Conservation (phyloP, 257 asterid genomes). For the Gentiana dahurica region DNA sequence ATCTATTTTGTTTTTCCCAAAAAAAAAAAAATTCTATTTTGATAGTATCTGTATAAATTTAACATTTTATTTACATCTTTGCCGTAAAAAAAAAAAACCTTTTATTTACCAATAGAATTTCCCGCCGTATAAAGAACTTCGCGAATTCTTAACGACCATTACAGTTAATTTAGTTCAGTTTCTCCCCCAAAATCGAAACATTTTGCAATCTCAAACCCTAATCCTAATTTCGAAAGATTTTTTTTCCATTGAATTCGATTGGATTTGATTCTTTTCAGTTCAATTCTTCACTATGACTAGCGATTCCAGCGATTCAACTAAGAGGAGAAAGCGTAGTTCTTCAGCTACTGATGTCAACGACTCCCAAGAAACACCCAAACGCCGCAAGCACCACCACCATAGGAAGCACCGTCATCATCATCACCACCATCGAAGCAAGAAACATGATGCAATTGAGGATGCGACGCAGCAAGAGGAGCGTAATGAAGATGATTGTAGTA, state of each 20-base stretch:
- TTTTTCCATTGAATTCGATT: background rate
- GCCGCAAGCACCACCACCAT: constrained; percentile 69
- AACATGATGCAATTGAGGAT: background rate
- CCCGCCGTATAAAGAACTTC: too few relatives aligned
- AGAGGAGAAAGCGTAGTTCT: constrained; percentile 50
- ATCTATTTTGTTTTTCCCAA: too few relatives aligned
- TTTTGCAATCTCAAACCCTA: constrained; percentile 14
- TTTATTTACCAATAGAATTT: too few relatives aligned
- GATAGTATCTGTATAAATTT: too few relatives aligned
- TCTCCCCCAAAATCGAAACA: too few relatives aligned
- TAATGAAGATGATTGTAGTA: constrained; percentile 5
- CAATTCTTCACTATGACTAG: constrained; percentile 35
- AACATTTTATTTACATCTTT: too few relatives aligned
- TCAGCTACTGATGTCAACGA: constrained; percentile 56
- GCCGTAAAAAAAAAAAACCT: too few relatives aligned
- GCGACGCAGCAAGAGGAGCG: constrained; percentile 9
- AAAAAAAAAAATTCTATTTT: too few relatives aligned
- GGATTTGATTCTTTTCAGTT: too few relatives aligned
- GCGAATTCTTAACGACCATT: too few relatives aligned
- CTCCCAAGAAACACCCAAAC: constrained; percentile 55
- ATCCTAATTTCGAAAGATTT: constrained; percentile 11
- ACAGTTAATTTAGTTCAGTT: too few relatives aligned
- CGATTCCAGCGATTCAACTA: constrained; percentile 52
- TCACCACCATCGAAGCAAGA: constrained; percentile 4
- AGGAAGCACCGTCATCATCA: constrained; percentile 14